phyloP scores from a whole-genome alignment of 1,139 yeast species.

The Keqinozyma sinolaborantium region DNA sequence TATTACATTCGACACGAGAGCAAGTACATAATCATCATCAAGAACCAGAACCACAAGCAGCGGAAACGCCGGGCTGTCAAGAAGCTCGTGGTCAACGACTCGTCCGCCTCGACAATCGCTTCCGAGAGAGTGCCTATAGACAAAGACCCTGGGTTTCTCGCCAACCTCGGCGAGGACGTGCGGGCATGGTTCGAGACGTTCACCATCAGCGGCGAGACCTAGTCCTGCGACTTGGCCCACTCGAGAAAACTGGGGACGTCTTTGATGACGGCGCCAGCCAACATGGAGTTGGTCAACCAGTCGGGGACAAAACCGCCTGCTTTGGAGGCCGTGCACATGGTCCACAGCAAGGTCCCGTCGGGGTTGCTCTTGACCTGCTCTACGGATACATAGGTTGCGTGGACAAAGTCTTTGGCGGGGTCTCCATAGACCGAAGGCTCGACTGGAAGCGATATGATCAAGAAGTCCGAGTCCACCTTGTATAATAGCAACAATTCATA shows the following conservation, averaged over 20 bases:
- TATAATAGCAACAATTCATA: constrained; percentile 51
- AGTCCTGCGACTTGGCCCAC: constrained; percentile 30
- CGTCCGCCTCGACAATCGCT: constrained; percentile 3
- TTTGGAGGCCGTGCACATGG: constrained; percentile 60
- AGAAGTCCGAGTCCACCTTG: constrained; percentile 4
- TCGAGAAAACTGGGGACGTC: constrained; percentile 64
- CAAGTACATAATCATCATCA: constrained; percentile 33
- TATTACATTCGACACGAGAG: constrained; percentile 31
- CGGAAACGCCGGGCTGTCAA: constrained; percentile 10
- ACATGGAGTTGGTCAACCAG: constrained; percentile 55
- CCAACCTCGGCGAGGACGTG: constrained; percentile 44
- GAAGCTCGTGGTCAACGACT: constrained; percentile 11
- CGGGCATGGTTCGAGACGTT: constrained; percentile 37
- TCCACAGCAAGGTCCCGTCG: constrained; percentile 50
- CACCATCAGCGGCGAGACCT: constrained; percentile 17
- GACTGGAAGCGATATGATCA: constrained; percentile 10
- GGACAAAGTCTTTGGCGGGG: constrained; percentile 19
- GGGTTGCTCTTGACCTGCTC: constrained; percentile 45
- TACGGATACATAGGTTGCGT: constrained; percentile 54
- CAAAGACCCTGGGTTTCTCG: constrained; percentile 35
- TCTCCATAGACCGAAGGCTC: constrained; percentile 14
- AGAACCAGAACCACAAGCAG: constrained; percentile 28
- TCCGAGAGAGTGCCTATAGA: constrained; percentile 23
- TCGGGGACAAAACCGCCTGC: constrained; percentile 67
- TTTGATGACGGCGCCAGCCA: constrained; percentile 56